Base-by-base conservation (phyloP, 345 rosid genomes). In the Cardamine occulta region DNA sequence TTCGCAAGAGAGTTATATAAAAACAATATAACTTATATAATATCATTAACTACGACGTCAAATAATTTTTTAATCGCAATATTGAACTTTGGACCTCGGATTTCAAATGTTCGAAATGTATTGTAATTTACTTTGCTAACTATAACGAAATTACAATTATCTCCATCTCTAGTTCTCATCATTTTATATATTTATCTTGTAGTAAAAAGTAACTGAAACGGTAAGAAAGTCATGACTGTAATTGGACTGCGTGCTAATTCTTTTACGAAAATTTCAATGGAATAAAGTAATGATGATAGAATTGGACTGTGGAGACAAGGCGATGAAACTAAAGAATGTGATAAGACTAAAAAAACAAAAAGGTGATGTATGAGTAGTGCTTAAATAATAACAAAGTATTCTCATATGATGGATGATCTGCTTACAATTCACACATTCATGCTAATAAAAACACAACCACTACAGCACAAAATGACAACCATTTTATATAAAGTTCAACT, bases 301-400 rank as follows among this genome's bases (percentile, higher is more conserved):
- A 55, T 63, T 49, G 65, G 59, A 76, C 75, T 70, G 58, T 62
- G 64, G 70, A 76, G 74, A 61, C 6, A 7, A 44, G 57, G 34
- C 66, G 80, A 63, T 63, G 71, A 9, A 48, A 35, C 53, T 76
- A 70, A 70, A 23, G 71, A 37, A 63, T 19, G 52, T 1, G 66
- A 70, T 45, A 55, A 76, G 40, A 12, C 63, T 55, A 70, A 45
- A 29, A 40, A 42, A 45, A 14, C 18, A 26, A 66, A 66, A 70
- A 70, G 71, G 66, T 70, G 56, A 76, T 76, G 75, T 71, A 76
- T 51, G 70, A 70, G 66, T 63, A 44, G 75, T 76, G 74, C 70
- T 54, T 62, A 48, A 60, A 60, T 51, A 60, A 59, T 51, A 68
- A 39, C 37, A 59, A 60, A 74, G 40, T 53, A 63, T 52, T 39